Conservation (phyloP, 257 asterid species). For the Solanum appendiculatum region DNA sequence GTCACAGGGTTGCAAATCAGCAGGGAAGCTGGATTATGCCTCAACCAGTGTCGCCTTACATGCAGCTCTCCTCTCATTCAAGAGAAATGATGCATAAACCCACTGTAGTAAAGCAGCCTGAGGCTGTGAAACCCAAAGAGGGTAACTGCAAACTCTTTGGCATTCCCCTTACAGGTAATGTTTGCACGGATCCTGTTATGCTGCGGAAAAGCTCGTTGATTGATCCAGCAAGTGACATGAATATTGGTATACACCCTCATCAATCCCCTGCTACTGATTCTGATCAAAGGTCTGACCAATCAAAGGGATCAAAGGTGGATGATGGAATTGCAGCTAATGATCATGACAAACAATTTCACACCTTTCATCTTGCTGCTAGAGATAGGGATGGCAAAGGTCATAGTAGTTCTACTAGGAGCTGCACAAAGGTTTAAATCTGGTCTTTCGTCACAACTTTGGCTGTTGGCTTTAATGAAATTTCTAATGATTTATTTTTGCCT, state of each 20-base stretch:
- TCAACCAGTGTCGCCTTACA: conserved; percentile 52
- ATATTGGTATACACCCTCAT: conserved; percentile 21
- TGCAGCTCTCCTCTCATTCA: conserved; percentile 46
- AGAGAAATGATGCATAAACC: conserved; percentile 45
- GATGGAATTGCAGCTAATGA: conserved; percentile 33
- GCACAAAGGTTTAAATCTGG: conserved; percentile 66
- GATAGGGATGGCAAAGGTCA: conserved; percentile 55
- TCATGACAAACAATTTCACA: conserved; percentile 46
- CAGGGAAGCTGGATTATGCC: conserved; percentile 73
- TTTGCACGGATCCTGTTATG: conserved; percentile 32
- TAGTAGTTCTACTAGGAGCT: conserved; percentile 71
- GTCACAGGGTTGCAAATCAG: conserved; percentile 40
- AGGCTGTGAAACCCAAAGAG: conserved; percentile 43
- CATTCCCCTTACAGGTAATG: conserved; percentile 42
- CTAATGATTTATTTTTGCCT: neutral
- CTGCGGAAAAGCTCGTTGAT: conserved; percentile 13
- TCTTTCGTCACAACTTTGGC: neutral
- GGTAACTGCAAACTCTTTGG: conserved; percentile 84
- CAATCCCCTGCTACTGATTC: conserved; percentile 34
- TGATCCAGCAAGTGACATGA: conserved; percentile 25
- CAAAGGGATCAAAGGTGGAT: conserved; percentile 53
- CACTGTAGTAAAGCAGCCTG: conserved; percentile 23
- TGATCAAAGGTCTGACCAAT: conserved; percentile 42
- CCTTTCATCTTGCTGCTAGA: conserved; percentile 21
- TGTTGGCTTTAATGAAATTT: neutral